Base-by-base conservation (phyloP, 768 basidiomycete species). In the Kwoniella dendrophila region DNA sequence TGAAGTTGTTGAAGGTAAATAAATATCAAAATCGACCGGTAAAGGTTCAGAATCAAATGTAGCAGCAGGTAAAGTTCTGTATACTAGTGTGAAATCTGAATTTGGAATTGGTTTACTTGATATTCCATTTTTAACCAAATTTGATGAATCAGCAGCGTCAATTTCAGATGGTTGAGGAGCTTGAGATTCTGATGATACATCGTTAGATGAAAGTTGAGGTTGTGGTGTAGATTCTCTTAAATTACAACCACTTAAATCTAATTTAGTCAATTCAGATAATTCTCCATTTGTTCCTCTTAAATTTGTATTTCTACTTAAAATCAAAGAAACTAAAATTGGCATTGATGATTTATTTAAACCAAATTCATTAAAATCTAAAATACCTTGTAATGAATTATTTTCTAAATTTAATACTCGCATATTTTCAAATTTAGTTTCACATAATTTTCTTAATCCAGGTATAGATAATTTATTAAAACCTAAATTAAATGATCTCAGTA, bases 21-120 rank as follows among this genome's bases (percentile, higher is more conserved):
- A 77, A 11, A 77, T 51, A 55, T 77, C 75, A n/a, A 75, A 56
- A 34, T 73, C 72, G 59, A 77, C 61, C 22, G 63, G 44, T 6
- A 77, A 60, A 22, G 70, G 72, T 52, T 67, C 68, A 11, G 71
- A 71, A 33, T 75, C 71, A 57, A 75, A 75, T 5, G 73, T 75
- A 7, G 71, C 73, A 6, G 73, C 73, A 4, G 73, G 73, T 26
- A 52, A 56, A 11, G 64, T 73, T 20, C 66, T 56, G 50, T 70
- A 76, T 1, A 63, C 60, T 3, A 70, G 16, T 2, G 70, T 70
- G 26, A 68, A n/a, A 30, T 63, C 60, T 11, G 73, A 67, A 26
- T 66, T 59, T 8, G 69, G 67, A 0, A 68, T 49, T 6, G 60
- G 60, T 24, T 66, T 34, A 14, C 47, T 27, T 6, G 59, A 40